phyloP scores from a whole-genome alignment of 1,284 basidiomycete species.

The Cystobasidium sp. region DNA sequence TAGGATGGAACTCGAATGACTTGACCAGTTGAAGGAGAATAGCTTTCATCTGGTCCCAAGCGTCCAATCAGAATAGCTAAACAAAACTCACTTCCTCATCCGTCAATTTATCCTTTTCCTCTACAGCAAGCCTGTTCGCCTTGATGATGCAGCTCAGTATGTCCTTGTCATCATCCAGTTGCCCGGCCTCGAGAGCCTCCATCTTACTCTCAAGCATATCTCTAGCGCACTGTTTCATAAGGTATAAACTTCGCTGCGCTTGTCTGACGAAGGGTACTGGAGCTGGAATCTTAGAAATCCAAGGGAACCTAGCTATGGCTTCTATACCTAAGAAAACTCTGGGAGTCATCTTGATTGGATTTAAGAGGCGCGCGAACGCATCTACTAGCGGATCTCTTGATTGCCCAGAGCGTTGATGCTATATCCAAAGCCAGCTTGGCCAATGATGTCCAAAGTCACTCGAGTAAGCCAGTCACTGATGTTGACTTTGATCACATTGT shows the following conservation, averaged over 20 bases:
- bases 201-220: slow-evolving; percentile 22
- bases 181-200: slow-evolving; percentile 1
- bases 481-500: no score
- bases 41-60: background rate
- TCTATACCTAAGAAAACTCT: no score
- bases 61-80: background rate
- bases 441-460: no score
- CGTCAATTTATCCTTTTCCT: slow-evolving; percentile 62
- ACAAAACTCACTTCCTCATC: slow-evolving; percentile 64
- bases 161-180: slow-evolving; percentile 29
- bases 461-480: no score
- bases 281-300: slow-evolving; percentile 2
- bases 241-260: background rate
- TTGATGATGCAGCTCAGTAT: slow-evolving; percentile 33
- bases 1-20: no score
- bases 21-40: background rate
- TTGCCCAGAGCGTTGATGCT: no score
- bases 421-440: no score
- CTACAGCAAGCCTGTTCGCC: slow-evolving; percentile 7
- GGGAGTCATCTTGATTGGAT: no score
- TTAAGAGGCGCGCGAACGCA: no score
- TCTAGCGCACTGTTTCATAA: slow-evolving; percentile 28
- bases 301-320: background rate
- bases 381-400: no score
- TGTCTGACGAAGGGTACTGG: background rate